phyloP scores from a whole-genome alignment of 768 basidiomycete species.

The Calocera cornea region DNA sequence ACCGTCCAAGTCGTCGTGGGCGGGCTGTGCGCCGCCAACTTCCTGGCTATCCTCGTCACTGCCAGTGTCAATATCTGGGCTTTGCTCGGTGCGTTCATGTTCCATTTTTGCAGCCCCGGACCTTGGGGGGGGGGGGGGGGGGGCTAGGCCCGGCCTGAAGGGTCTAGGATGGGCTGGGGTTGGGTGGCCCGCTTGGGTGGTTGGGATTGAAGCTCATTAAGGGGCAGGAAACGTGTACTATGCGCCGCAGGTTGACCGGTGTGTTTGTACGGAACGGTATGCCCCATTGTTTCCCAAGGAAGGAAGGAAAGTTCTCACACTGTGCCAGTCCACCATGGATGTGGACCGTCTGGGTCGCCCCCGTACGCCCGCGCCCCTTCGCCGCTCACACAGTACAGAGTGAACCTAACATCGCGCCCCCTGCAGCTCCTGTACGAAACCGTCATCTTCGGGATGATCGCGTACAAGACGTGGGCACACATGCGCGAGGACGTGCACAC shows the following conservation, averaged over 20 bases:
- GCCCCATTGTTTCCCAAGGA: not conserved
- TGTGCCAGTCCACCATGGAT: not conserved
- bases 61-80: not conserved
- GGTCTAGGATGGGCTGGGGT: no score
- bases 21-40: conserved; percentile 3
- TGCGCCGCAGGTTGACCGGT: not conserved
- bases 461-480: not conserved
- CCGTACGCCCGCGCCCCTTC: not conserved
- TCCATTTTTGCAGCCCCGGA: no score
- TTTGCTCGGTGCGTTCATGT: not conserved
- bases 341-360: not conserved
- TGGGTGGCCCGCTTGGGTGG: no score
- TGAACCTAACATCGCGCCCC: not conserved
- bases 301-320: not conserved
- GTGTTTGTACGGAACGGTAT: not conserved
- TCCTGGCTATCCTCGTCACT: not conserved
- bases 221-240: not conserved
- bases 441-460: not conserved
- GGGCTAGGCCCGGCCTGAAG: no score
- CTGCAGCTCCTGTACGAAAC: not conserved
- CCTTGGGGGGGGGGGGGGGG: no score
- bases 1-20: not conserved
- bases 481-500: not conserved
- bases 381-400: not conserved
- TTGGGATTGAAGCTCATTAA: no score